Percentiles rank a stretch among this genome's conserved stretches.
These are phyloP conservation scores for Phoma sp. DNA, from an alignment of 2,329 filamentous ascomycete species.

Conservation along the genomic window DNA sequence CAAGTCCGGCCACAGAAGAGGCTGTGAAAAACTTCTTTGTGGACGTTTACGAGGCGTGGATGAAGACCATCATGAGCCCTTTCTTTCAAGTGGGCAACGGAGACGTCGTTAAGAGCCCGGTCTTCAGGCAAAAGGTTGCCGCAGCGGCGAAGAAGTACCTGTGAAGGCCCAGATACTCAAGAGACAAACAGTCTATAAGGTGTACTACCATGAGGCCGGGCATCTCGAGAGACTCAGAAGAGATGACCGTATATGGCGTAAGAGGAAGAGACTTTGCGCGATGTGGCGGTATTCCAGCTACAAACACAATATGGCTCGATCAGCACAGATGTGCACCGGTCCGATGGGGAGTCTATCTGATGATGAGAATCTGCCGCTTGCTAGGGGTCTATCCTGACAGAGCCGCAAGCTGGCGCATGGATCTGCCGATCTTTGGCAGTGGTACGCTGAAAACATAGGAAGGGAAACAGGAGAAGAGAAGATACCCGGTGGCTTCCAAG, in stretches of 20 bases:
- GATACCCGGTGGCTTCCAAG: not conserved
- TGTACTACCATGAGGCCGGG: too few relatives aligned
- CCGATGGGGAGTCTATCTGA: too few relatives aligned
- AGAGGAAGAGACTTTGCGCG: too few relatives aligned
- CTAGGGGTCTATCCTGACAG: too few relatives aligned
- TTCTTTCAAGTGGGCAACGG: slow-evolving; percentile 89
- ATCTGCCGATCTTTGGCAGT: not conserved
- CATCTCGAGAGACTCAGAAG: not conserved
- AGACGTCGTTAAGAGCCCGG: slow-evolving; percentile 81
- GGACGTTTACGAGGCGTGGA: slow-evolving; percentile 95
- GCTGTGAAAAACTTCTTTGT: slow-evolving; percentile 93
- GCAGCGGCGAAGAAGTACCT: slow-evolving; percentile 93
- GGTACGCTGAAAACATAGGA: not conserved
- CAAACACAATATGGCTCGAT: too few relatives aligned
- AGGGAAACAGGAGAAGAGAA: not conserved
- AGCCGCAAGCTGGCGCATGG: not conserved
- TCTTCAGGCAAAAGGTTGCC: slow-evolving; percentile 81
- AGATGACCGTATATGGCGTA: too few relatives aligned
- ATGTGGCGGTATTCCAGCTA: too few relatives aligned
- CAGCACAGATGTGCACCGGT: too few relatives aligned
- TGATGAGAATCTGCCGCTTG: too few relatives aligned
- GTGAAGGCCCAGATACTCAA: slow-evolving; percentile 49
- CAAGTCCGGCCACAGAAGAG: slow-evolving; percentile 89
- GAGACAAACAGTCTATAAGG: not conserved
- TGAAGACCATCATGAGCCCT: slow-evolving; percentile 96